Conservation (phyloP, 129 eudicot species). For the Erigeron canadensis region DNA sequence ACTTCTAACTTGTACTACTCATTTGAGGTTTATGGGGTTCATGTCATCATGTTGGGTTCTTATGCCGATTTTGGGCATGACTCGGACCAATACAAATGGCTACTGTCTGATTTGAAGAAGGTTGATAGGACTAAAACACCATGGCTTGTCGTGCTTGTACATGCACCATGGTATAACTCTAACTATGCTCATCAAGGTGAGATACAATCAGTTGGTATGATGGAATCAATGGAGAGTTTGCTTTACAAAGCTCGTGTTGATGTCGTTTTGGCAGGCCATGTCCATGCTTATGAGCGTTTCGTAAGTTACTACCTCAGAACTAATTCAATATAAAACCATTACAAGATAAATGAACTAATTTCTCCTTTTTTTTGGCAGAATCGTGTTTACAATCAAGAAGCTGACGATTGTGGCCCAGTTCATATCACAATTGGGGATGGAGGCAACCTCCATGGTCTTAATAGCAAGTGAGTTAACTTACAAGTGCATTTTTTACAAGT, state of each 20-base stretch:
- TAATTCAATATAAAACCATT: not conserved
- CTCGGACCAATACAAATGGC: slow-evolving; percentile 72
- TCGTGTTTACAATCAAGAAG: slow-evolving; percentile 47
- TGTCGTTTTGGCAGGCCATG: slow-evolving; percentile 73
- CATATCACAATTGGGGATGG: slow-evolving; percentile 77
- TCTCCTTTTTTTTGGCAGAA: slow-evolving; percentile 23
- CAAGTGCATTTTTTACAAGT: too few species aligned
- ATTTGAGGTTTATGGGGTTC: slow-evolving; percentile 63
- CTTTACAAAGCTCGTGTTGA: slow-evolving; percentile 65
- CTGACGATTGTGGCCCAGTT: slow-evolving; percentile 53
- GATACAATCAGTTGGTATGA: slow-evolving; percentile 50
- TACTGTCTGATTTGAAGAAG: slow-evolving; percentile 46
- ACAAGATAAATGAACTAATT: not conserved
- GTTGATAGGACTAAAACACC: slow-evolving; percentile 63
- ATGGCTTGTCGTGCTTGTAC: slow-evolving; percentile 64
- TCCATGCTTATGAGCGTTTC: slow-evolving; percentile 77
- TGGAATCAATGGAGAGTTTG: slow-evolving; percentile 59
- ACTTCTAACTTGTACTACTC: slow-evolving; percentile 64
- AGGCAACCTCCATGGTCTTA: slow-evolving; percentile 69
- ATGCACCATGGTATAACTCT: slow-evolving; percentile 81
- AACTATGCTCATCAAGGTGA: slow-evolving; percentile 77
- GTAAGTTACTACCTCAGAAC: slow-evolving; percentile 35
- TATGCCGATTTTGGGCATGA: slow-evolving; percentile 53
- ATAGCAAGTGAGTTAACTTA: slow-evolving; percentile 39
- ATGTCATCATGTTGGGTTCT: slow-evolving; percentile 77